phyloP scores from a whole-genome alignment of 257 asterid species.

The Nyctanthes arbortristis region DNA sequence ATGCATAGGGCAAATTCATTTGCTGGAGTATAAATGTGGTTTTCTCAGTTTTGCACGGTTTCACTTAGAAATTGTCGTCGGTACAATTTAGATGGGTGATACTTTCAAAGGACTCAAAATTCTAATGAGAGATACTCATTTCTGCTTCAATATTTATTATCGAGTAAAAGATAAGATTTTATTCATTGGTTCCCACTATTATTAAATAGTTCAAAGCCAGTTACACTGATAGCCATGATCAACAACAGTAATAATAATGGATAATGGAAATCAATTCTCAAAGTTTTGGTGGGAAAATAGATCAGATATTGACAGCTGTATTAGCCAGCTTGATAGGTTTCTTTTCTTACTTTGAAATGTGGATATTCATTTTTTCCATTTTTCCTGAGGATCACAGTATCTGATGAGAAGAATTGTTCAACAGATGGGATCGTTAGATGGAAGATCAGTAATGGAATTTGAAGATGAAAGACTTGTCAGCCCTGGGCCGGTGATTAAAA shows the following conservation, averaged over 20 bases:
- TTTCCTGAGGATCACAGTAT: slow-evolving; percentile 1
- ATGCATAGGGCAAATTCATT: not conserved
- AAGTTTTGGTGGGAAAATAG: slow-evolving; percentile 1
- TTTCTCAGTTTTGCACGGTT: not conserved
- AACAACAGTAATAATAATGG: not conserved
- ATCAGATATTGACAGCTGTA: not conserved
- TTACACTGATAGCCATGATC: not conserved
- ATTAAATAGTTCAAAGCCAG: not conserved
- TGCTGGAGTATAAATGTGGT: not conserved
- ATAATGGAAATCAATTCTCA: slow-evolving; percentile 6
- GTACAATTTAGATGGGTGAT: not conserved
- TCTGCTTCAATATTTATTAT: not conserved
- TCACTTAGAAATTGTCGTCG: not conserved
- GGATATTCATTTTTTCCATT: slow-evolving; percentile 3
- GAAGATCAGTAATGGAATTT: slow-evolving; percentile 46
- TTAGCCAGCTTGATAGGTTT: not conserved
- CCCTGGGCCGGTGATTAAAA: slow-evolving; percentile 35
- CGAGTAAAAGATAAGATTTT: not conserved
- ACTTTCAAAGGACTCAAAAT: not conserved
- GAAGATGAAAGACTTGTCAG: slow-evolving; percentile 52
- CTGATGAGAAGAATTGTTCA: slow-evolving; percentile 27
- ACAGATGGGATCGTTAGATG: slow-evolving; percentile 70
- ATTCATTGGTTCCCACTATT: not conserved
- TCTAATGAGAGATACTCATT: not conserved
- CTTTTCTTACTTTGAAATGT: not conserved